A percentile compares a stretch with the other conserved stretches of the same genome.
These are phyloP conservation scores for Botryotinia globosa DNA, from an alignment of 2,329 filamentous ascomycete species.

Conservation along the genomic window DNA sequence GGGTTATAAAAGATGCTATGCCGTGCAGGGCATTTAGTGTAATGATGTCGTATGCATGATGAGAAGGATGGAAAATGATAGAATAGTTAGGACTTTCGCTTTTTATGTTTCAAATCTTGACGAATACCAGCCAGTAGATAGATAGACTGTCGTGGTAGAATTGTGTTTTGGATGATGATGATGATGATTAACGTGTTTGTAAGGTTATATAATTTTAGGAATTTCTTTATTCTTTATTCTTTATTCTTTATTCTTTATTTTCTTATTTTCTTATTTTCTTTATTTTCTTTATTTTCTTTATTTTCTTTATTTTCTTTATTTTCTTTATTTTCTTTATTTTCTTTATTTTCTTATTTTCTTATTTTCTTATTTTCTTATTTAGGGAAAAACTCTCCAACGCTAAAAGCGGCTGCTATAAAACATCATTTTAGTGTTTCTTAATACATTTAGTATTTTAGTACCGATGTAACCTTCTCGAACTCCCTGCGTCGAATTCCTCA, in stretches of 20 bases:
- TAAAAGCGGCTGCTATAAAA: neutral
- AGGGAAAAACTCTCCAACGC: neutral
- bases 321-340: too few species aligned
- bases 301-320: too few species aligned
- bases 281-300: too few species aligned
- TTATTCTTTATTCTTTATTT: too few species aligned
- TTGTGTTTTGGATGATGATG: neutral
- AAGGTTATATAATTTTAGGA: too few species aligned
- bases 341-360: too few species aligned
- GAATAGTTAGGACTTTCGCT: neutral
- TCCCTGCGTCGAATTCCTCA: neutral
- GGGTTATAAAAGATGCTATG: neutral
- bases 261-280: too few species aligned
- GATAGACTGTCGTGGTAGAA: neutral
- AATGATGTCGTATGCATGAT: neutral
- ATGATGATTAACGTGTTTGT: neutral
- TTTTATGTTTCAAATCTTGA: neutral
- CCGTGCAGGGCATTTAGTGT: neutral
- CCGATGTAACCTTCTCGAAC: neutral
- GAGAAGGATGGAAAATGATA: neutral
- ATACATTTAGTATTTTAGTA: neutral
- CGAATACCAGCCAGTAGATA: neutral
- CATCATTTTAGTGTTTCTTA: neutral
- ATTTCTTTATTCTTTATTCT: too few species aligned
- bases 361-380: too few species aligned